phyloP scores from a whole-genome alignment of 1,284 basidiomycete species.

The Peniophora sp. region DNA sequence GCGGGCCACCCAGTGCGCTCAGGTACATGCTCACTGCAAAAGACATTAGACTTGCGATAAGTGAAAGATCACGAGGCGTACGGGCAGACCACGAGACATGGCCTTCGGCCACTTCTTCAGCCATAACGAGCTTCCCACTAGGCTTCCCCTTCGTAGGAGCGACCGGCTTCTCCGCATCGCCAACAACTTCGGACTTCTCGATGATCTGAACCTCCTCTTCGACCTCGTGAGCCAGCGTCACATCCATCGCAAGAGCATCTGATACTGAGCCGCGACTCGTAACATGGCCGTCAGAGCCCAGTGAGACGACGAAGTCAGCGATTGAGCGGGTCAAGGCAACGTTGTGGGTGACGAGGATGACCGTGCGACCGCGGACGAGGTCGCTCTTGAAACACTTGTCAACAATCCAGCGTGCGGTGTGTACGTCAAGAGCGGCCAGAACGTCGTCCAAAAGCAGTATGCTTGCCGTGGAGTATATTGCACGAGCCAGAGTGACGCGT shows the following conservation, averaged over 20 bases:
- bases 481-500: conserved; percentile 66
- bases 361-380: conserved; percentile 59
- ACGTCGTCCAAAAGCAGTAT: conserved; percentile 64
- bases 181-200: conserved; percentile 23
- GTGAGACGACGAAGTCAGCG: conserved; percentile 58
- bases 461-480: conserved; percentile 56
- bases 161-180: conserved; percentile 22
- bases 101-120: conserved; percentile 53
- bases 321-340: conserved; percentile 51
- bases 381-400: conserved; percentile 71
- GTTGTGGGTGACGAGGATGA: conserved; percentile 71
- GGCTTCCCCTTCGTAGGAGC: conserved; percentile 9
- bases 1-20: conserved; percentile 21
- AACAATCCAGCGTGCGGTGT: conserved; percentile 72
- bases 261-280: neutral
- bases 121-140: conserved; percentile 44
- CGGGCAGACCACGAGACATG: conserved; percentile 40
- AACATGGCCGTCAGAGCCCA: conserved; percentile 41
- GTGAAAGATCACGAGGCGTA: conserved; percentile 11
- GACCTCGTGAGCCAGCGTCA: conserved; percentile 24
- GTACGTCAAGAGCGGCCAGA: conserved; percentile 48
- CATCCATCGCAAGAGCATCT: conserved; percentile 36
- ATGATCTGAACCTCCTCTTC: conserved; percentile 34
- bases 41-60: neutral
- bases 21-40: conserved; percentile 21